These are phyloP conservation scores for Pyrenophora teres DNA, from an alignment of 2,329 filamentous ascomycete genomes.

Conservation along the genomic window DNA sequence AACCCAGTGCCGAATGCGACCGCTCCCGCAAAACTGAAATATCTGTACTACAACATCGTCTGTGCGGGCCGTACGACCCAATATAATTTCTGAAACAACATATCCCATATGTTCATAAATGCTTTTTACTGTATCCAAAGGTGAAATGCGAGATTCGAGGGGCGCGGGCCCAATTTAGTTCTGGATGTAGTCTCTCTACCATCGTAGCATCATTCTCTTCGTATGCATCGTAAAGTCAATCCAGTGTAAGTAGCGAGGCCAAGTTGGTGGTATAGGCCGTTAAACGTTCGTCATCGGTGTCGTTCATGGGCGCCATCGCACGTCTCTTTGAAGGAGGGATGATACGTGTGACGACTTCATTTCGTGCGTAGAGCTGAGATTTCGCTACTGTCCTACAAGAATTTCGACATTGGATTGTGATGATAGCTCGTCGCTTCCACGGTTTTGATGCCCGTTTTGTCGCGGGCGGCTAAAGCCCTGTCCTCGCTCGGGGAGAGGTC, in stretches of 20 bases:
- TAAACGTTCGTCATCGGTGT: slow-evolving; percentile 39
- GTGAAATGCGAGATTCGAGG: slow-evolving; percentile 21
- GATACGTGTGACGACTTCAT: slow-evolving; percentile 26
- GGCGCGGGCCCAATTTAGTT: slow-evolving; percentile 36
- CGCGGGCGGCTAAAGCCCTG: slow-evolving; percentile 60
- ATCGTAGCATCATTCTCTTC: slow-evolving; percentile 50
- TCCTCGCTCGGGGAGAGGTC: slow-evolving; percentile 64
- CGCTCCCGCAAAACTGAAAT: slow-evolving; percentile 1
- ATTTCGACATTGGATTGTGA: slow-evolving; percentile 65
- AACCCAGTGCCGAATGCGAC: slow-evolving; percentile 12
- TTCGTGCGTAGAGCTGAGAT: slow-evolving; percentile 16
- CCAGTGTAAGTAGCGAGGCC: slow-evolving; percentile 31
- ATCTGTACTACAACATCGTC: slow-evolving; percentile 1
- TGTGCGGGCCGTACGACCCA: neutral
- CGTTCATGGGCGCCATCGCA: slow-evolving; percentile 35
- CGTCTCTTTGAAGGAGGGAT: slow-evolving; percentile 30
- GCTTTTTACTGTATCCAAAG: slow-evolving; percentile 39
- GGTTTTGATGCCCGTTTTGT: slow-evolving; percentile 65
- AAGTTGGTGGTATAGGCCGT: slow-evolving; percentile 37
- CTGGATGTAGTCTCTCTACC: slow-evolving; percentile 46
- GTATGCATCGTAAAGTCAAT: slow-evolving; percentile 48
- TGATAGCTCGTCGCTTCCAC: slow-evolving; percentile 67
- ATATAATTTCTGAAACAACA: slow-evolving; percentile 7
- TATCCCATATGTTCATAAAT: slow-evolving; percentile 42
- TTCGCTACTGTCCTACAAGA: slow-evolving; percentile 62